Conservation (phyloP, 2,329 filamentous ascomycete genomes). For the Aspergillus novoparasiticus region DNA sequence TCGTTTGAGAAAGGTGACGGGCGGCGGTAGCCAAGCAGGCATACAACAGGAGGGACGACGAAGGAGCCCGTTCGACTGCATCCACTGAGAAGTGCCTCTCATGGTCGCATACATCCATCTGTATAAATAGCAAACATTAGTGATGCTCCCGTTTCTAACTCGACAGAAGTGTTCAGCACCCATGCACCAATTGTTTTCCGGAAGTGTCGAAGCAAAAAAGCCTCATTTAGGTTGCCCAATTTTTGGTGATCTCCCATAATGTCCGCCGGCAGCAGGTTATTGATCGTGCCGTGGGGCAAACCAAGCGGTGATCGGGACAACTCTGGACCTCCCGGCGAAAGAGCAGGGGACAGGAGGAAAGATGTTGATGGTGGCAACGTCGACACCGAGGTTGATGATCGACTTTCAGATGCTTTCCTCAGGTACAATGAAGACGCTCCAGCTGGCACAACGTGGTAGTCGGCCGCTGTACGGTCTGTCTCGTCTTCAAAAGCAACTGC, state of each 20-base stretch:
- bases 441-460: slow-evolving; percentile 34
- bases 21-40: slow-evolving; percentile 38
- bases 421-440: slow-evolving; percentile 19
- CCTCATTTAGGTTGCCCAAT: slow-evolving; percentile 33
- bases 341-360: slow-evolving; percentile 14
- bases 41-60: slow-evolving; percentile 34
- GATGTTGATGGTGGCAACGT: slow-evolving; percentile 23
- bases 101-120: slow-evolving; percentile 38
- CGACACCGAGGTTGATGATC: slow-evolving; percentile 28
- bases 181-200: slow-evolving; percentile 35
- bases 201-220: slow-evolving; percentile 38
- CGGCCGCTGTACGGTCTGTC: slow-evolving; percentile 37
- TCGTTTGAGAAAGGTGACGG: slow-evolving; percentile 36
- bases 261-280: slow-evolving; percentile 22
- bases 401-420: slow-evolving; percentile 28
- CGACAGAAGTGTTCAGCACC: slow-evolving; percentile 20
- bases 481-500: slow-evolving; percentile 40
- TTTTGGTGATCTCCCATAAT: slow-evolving; percentile 27
- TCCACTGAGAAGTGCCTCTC: slow-evolving; percentile 34
- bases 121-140: slow-evolving; percentile 13
- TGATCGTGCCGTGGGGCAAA: slow-evolving; percentile 18
- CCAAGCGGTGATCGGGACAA: slow-evolving; percentile 15
- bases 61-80: slow-evolving; percentile 34
- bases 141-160: not conserved
- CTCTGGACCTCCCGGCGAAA: slow-evolving; percentile 13